phyloP scores from a whole-genome alignment of 495 filamentous ascomycete species.

The Neurospora sublineolata region DNA sequence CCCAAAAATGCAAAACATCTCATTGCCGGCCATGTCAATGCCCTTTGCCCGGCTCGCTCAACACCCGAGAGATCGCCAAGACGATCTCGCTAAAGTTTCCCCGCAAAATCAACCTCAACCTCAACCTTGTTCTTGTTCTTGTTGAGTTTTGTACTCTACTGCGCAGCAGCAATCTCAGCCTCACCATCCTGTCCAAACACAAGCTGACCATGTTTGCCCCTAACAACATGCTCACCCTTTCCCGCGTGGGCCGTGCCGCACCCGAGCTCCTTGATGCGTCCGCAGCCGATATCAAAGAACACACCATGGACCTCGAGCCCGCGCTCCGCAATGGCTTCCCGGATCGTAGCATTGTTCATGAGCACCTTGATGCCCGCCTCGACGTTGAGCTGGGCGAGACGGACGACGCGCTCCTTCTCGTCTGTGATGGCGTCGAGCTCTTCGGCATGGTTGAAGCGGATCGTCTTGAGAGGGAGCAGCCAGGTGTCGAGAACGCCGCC shows the following conservation, averaged over 20 bases:
- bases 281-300: conserved; percentile 55
- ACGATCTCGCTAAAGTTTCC: not conserved
- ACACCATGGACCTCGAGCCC: conserved; percentile 64
- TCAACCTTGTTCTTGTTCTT: not conserved
- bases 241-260: conserved; percentile 22
- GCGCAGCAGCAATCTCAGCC: not conserved
- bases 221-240: conserved; percentile 23
- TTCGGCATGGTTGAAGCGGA: conserved; percentile 45
- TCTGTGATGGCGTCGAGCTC: conserved; percentile 40
- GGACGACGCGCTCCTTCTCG: conserved; percentile 35
- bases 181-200: conserved; percentile 23
- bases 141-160: not conserved
- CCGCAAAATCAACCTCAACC: not conserved
- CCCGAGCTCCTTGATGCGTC: conserved; percentile 47
- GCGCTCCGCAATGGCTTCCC: conserved; percentile 55
- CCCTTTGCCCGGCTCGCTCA: not conserved
- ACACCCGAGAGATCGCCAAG: not conserved
- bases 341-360: conserved; percentile 47
- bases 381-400: conserved; percentile 60
- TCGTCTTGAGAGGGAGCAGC: conserved; percentile 57
- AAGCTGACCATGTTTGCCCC: conserved; percentile 39
- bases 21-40: not conserved
- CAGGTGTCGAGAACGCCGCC: conserved; percentile 72
- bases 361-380: conserved; percentile 51
- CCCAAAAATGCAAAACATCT: not conserved